Percentiles rank a stretch among this genome's conserved stretches.
Evolutionary conservation across 768 basidiomycete genomes (phyloP).

Genomic region (Tylopilus felleus): DNA sequence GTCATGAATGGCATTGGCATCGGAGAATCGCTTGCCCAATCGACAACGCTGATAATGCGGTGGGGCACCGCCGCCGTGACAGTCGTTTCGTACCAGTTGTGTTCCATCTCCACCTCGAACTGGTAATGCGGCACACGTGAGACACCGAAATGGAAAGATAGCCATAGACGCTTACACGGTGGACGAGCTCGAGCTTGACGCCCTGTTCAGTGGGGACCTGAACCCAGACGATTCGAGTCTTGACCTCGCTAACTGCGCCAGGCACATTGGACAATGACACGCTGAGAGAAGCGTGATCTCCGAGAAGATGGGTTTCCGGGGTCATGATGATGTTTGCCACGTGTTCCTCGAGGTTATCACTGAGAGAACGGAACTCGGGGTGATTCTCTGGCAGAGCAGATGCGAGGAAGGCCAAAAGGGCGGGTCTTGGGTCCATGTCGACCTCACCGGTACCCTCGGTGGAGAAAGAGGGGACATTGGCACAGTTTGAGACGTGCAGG

Average conservation of each 20-base stretch:
- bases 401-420: conserved; percentile 77
- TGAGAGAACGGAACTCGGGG: conserved; percentile 43
- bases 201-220: conserved; percentile 72
- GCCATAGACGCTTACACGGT: conserved; percentile 18
- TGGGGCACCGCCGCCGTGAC: conserved; percentile 74
- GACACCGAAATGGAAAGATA: background rate
- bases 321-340: conserved; percentile 47
- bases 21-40: conserved; percentile 87
- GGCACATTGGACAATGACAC: conserved; percentile 47
- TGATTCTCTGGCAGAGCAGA: conserved; percentile 56
- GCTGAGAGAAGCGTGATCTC: conserved; percentile 39
- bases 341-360: conserved; percentile 47
- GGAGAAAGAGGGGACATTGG: conserved; percentile 31
- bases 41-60: conserved; percentile 83
- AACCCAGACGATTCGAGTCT: conserved; percentile 73
- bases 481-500: conserved; percentile 58
- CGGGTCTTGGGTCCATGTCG: conserved; percentile 42
- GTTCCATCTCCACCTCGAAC: conserved; percentile 90
- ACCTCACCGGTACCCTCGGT: conserved; percentile 23
- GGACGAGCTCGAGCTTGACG: conserved; percentile 70
- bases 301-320: conserved; percentile 44
- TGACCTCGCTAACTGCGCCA: conserved; percentile 76
- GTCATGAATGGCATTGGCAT: conserved; percentile 27
- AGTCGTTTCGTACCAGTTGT: conserved; percentile 95
- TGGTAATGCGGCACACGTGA: conserved; percentile 23